Base-by-base conservation (phyloP, 108 stramenopile species). In the Nitzschia sp. region DNA sequence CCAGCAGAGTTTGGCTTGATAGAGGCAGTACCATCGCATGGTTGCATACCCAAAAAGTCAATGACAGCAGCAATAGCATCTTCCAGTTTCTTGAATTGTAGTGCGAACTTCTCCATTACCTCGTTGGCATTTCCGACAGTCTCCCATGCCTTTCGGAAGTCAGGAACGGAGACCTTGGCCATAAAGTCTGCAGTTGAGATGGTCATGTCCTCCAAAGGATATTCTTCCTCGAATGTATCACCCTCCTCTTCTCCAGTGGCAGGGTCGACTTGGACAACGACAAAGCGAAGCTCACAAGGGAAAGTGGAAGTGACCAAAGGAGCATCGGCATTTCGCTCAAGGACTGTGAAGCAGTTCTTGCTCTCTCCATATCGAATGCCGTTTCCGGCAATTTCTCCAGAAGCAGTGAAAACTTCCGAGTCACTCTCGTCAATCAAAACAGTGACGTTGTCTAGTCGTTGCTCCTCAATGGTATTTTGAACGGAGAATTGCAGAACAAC, bases 391-490 rank as follows among this genome's bases (percentile, higher is more conserved):
- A 86, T 87, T 51, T 82, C 84, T 17, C 81, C 82, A 38, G 83
- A 79, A 26, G 78, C 78, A 37, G 83, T 75, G 67, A 83, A 84
- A 26, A 72, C 53, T 21, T 80, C 86, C 14, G 76, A 75, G 8
- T 87, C 87, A 65, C 77, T 68, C 55, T 96, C 95, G 54, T 96
- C 94, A 38, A 96, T 65, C 21, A 82, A 46, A 8, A 96, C 94
- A 15, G 84, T 84, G 21, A 91, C 92, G 67, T 96, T 80, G 46
- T 86, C 80, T 17, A 95, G 76, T 9, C 86, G 79, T 82, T 96
- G 96, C 29, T 94, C 88, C 34, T 93, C 91, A 51, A 98, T 88
- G 1, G 97, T 98, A 76, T 98, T 98, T 57, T 87, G 84, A 37
- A 98, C 86, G 14, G 67, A 64, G 65, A 98, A 98, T 63, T 98